A percentile compares a stretch with the other conserved stretches of the same genome.
Conservation (phyloP, 2,329 filamentous ascomycete genomes). For the Pestalotiopsis sp. region DNA sequence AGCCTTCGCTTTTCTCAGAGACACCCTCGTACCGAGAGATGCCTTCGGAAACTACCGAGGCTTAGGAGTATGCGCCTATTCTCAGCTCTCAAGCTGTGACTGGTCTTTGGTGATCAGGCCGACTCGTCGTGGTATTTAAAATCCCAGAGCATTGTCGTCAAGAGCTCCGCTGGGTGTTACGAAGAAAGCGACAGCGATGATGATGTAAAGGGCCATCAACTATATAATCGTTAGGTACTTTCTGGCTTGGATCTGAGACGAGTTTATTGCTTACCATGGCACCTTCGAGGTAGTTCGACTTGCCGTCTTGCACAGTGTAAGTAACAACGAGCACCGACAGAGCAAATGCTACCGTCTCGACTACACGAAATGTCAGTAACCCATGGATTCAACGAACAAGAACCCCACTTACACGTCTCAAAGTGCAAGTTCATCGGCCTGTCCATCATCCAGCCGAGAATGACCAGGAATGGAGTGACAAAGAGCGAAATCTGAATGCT, state of each 20-base stretch:
- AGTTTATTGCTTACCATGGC: conserved; percentile 60
- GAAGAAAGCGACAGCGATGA: conserved; percentile 64
- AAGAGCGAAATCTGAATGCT: conserved; percentile 83
- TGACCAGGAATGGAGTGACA: conserved; percentile 78
- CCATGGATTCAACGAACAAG: not conserved
- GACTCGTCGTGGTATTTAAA: not conserved
- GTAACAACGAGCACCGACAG: conserved; percentile 76
- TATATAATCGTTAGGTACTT: conserved; percentile 15
- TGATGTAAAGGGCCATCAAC: conserved; percentile 56
- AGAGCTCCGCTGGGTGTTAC: conserved; percentile 54
- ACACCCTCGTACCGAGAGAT: not conserved
- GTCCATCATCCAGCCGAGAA: conserved; percentile 76
- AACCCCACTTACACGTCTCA: conserved; percentile 58
- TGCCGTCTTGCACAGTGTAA: conserved; percentile 78
- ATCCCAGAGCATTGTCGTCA: conserved; percentile 33
- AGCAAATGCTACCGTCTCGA: conserved; percentile 78
- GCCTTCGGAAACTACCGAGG: not conserved
- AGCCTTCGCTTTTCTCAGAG: not conserved
- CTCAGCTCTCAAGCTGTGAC: not conserved
- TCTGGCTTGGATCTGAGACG: not conserved
- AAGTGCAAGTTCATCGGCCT: conserved; percentile 79
- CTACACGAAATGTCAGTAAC: conserved; percentile 31
- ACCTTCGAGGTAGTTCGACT: conserved; percentile 82
- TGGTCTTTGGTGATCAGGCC: not conserved
- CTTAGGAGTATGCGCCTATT: not conserved